Base-by-base conservation (phyloP, 2,329 filamentous ascomycete genomes). In the Paraphaeosphaeria minitans region DNA sequence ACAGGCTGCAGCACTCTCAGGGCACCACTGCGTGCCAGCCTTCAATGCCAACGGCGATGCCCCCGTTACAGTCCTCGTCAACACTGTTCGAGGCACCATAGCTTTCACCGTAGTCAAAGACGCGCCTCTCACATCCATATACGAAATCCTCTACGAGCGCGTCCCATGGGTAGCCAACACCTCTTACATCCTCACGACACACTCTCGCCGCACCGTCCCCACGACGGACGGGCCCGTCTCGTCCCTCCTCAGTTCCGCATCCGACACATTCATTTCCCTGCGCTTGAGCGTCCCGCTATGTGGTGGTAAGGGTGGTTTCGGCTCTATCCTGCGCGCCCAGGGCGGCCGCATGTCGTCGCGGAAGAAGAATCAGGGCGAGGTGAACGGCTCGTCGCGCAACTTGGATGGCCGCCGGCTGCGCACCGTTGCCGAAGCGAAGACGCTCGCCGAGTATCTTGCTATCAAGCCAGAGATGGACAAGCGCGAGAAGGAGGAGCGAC, bases 331-430 rank as follows among this genome's bases (percentile, higher is more conserved):
- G 39, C 92, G 96, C 73, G 95, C 96, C 0, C 95, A 95, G 3
- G 95, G 96, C 73, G 95, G 96, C 42, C 94, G 96, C 80, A 99
- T 99, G 95, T 96, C 93, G 2, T 94, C 91, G n/a, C 87, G 88
- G 67, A 96, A 96, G 81, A 95, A 94, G 83, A 89, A 89, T 71
- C 89, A 89, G 56, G 89, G 87, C 54, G 92, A 96, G 39, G 89
- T 92, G 61, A 94, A 96, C 71, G 93, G 88, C 24, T 97, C 93
- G 2, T 97, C 92, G 73, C 88, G 95, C 63, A 99, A 98, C 66
- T 83, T 99, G 1, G 95, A 98, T 70, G 95, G 95, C 0, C 88
- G 95, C 22, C 86, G 95, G 57, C 77, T 99, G 56, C 88, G 96
- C 52, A 98, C 95, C 2, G 92, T 98, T 29, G 94, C 91, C 39